Percentiles rank a stretch among this genome's conserved stretches.
Conservation (phyloP, 192 early-diverging fungal species). For the Umbelopsis isabellina region DNA sequence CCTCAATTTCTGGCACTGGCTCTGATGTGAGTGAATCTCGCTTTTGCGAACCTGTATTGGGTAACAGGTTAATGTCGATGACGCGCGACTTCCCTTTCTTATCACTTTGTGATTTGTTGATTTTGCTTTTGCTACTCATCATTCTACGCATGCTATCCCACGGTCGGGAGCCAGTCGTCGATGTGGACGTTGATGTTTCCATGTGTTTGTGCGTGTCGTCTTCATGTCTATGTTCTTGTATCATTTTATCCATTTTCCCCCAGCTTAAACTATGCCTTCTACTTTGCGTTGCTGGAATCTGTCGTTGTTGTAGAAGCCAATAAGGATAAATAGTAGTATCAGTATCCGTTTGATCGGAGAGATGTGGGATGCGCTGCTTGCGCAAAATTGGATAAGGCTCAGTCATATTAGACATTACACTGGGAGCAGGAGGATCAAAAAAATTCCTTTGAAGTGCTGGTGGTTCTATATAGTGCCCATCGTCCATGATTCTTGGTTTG, state of each 20-base stretch:
- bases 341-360: not conserved
- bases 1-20: not conserved
- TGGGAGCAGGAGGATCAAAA: not conserved
- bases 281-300: too few relatives aligned
- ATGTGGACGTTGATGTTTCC: not conserved
- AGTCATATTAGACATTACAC: not conserved
- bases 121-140: conserved; percentile 4
- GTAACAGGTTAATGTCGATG: not conserved
- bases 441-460: not conserved
- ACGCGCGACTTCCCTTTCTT: conserved; percentile 13
- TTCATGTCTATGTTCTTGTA: not conserved
- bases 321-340: not conserved
- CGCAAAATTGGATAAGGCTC: not conserved
- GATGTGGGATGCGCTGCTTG: not conserved
- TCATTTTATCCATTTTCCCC: conserved; percentile 11
- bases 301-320: not conserved
- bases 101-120: not conserved
- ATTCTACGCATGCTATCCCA: conserved; percentile 4
- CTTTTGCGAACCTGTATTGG: not conserved
- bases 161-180: not conserved
- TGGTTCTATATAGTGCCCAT: not conserved
- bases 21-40: not conserved
- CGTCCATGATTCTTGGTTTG: conserved; percentile 1
- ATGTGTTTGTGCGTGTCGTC: not conserved
- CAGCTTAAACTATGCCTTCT: conserved; percentile 8